Base-by-base conservation (phyloP, 495 filamentous ascomycete genomes). In the Penicillium parvum region DNA sequence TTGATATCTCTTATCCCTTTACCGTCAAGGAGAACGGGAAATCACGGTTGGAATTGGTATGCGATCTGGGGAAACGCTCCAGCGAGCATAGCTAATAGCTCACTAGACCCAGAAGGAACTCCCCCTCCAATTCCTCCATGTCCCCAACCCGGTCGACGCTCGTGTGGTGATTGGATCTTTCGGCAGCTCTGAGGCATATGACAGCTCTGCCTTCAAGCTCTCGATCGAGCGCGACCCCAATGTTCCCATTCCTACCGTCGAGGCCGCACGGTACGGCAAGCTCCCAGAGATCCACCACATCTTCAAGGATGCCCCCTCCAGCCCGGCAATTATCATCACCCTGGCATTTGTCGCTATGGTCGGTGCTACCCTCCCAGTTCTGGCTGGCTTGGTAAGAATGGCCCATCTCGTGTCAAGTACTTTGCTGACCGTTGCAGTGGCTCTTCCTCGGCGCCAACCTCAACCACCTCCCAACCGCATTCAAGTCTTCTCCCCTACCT, bases 1-100 rank as follows among this genome's bases (percentile, higher is more conserved):
- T 97, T 28, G 90, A 96, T 61, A 83, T 90, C n/a, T 90, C 90
- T 0, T 95, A 88, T 57, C 81, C 89, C 5, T 76, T 98, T 52
- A 82, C 65, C 5, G 75, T 95, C 20, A 96, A 95, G 66, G 88
- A 91, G 1, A 88, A 72, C 59, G 90, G 90, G 36, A 95, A 94
- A 65, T 86, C 80, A 4, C 82, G 83, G 17, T 73, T 92, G 12
- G 85, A 91, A 52, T 69, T 96, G 63, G 90, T 96, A 77, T 54
- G 41, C 25, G 23, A 22, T 23, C 25, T 9, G 7, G 15, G 16
- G 15, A 27, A 35, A 20, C 11, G 33, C 22, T 44, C n/a, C n/a
- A 17, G 17, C 14, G 32, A 9, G 20, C 5, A 29, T 20, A 27
- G 22, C 25, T 19, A 43, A 16, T n/a, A 25, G 7, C 12, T 8